Evolutionary conservation across 140 eudicot species (phyloP).

Genomic region (Ambrosia hybrid): DNA sequence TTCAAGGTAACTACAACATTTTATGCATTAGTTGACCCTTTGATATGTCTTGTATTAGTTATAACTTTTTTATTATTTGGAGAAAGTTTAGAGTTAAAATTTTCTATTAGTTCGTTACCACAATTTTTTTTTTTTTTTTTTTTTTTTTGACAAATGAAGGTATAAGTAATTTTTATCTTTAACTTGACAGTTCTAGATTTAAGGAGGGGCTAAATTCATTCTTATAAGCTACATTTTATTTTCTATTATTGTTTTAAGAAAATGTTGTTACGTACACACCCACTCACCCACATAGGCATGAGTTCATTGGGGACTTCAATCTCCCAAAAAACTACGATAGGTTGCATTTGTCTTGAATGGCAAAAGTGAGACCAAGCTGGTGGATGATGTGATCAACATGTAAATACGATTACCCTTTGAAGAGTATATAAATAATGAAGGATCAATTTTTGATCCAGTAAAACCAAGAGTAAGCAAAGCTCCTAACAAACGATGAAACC

Average conservation of each 20-base stretch:
- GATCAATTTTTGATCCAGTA: no score
- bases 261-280: no score
- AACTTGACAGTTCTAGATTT: neutral
- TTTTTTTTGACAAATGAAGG: neutral
- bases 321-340: no score
- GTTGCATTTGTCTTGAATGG: no score
- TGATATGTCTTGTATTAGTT: neutral
- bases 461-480: no score
- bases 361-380: no score
- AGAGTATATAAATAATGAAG: no score
- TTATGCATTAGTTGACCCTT: neutral
- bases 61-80: neutral
- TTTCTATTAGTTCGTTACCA: neutral
- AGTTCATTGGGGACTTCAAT: no score
- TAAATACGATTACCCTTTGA: no score
- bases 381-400: no score
- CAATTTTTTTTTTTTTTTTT: neutral
- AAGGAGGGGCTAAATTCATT: neutral
- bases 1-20: constrained; percentile 22
- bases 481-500: no score
- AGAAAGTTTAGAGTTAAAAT: neutral
- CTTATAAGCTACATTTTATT: neutral
- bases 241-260: neutral
- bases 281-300: no score
- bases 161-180: neutral